Base-by-base conservation (phyloP, 441 rosid species). In the Populus hybrid region DNA sequence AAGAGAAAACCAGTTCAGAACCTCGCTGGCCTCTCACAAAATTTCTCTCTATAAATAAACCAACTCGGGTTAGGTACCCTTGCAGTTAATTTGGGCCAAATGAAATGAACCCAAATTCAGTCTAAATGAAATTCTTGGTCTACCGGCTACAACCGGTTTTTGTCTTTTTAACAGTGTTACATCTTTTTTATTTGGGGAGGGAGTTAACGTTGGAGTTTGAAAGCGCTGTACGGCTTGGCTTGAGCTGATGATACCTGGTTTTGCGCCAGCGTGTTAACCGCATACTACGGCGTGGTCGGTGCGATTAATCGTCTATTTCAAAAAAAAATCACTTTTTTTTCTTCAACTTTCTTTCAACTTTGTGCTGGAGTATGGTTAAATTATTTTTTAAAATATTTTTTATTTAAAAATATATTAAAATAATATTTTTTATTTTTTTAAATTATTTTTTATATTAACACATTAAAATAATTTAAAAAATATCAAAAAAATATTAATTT, bases 11-110 rank as follows among this genome's bases (percentile, higher is more conserved):
- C 28, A 75, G 81, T 71, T 78, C 80, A 36, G 42, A 53, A 74
- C 84, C 84, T 83, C 77, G 86, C 88, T 74, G 85, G 84, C 79
- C 82, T 59, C 69, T 1, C 24, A 14, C 69, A 12, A 75, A 76
- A 61, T 86, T 77, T 78, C 75, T 76, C 73, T 79, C 87, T 86
- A 88, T 94, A 94, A 90, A 94, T 93, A 93, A 50, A 88, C 84
- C 90, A 82, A 91, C 97, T 73, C 80, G 83, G 93, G 97, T 93
- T 93, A 86, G 87, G 89, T 89, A 33, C 82, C 68, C 72, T 31
- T 28, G 69, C 78, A 59, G 81, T 16, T 45, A 45, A 45, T 45
- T 68, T 79, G 79, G 21, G 78, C 67, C 81, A 78, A 89, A 88
- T 87, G 89, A 90, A 86, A 89, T 90, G 89, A 70, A 73, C 84